Evolutionary conservation across 768 basidiomycete genomes (phyloP), one percentile per base, ranked within the genome.

Genomic region (Tricholoma matsutake): DNA sequence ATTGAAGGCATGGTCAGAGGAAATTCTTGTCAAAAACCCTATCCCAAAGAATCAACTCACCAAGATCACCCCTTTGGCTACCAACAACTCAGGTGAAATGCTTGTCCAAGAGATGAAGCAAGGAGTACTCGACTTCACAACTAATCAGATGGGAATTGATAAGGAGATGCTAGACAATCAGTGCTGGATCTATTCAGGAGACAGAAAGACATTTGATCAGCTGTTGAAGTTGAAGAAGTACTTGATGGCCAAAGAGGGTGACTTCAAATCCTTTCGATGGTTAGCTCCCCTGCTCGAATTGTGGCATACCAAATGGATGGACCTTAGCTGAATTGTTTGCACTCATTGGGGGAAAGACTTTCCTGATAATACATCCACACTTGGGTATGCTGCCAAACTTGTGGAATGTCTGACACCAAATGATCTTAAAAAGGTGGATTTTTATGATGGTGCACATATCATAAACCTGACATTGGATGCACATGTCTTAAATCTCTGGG

Each of bases 251-350:
- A 60, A 69, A 54, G 52, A 59, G 10, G 47, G 56, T 25, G 61
- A 66, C 13, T 70, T 70, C 41, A 35, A 69, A 4, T 66, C 64
- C 4, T 64, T 71, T 13, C 57, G 64, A 10, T 67, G 64, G 54
- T 20, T 73, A 2, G 28, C 65, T 16, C 68, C 71, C 6, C 35
- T 72, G 3, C 71, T 73, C 2, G 67, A 73, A 58, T 54, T 73
- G 0, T 75, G 74, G 72, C 74, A 75, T 51, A 70, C 72, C 1
- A 68, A 71, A 59, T 75, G 72, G 74, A 73, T 73, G 4, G 72
- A 73, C 52, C 54, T 72, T 4, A 66, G 70, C 54, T 64, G 66
- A 0, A 59, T 68, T 9, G 54, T 68, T 13, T 57, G 63, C 13
- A 54, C 56, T 0, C 65, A 71, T 43, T 71, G 66, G 67, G 72